Conservation (phyloP, 805 yeast species). For the Myxozyma neotropica region DNA sequence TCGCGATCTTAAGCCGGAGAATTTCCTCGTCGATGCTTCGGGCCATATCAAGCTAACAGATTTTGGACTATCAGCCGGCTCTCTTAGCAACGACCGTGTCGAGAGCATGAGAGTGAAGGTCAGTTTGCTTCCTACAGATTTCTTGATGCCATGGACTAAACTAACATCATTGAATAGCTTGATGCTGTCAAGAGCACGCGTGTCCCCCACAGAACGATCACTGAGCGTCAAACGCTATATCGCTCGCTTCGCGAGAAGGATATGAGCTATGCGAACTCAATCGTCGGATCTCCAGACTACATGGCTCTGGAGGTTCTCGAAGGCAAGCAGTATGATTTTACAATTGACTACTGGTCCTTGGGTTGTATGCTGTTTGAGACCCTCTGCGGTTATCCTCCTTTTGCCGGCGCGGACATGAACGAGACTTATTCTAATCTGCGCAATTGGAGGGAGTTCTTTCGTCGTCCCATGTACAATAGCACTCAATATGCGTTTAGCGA, state of each 20-base stretch:
- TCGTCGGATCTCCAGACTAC: slow-evolving; percentile 98
- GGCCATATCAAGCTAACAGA: slow-evolving; percentile 89
- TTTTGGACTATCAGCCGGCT: slow-evolving; percentile 96
- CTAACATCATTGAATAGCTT: slow-evolving; percentile 43
- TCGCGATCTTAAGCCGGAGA: slow-evolving; percentile 94
- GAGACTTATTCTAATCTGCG: slow-evolving; percentile 93
- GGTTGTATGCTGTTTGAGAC: slow-evolving; percentile 98
- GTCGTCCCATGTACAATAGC: slow-evolving; percentile 79
- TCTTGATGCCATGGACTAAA: too few relatives aligned
- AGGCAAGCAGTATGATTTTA: slow-evolving; percentile 90
- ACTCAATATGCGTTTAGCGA: slow-evolving; percentile 93
- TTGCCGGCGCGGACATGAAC: slow-evolving; percentile 88
- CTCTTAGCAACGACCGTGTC: slow-evolving; percentile 87
- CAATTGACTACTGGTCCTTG: slow-evolving; percentile 98
- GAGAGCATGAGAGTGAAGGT: slow-evolving; percentile 82
- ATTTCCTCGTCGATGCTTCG: slow-evolving; percentile 69
- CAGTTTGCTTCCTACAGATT: too few relatives aligned
- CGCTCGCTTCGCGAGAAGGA: slow-evolving; percentile 71
- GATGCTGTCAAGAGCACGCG: slow-evolving; percentile 70
- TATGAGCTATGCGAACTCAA: slow-evolving; percentile 86
- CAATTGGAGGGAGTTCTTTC: slow-evolving; percentile 85
- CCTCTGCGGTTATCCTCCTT: slow-evolving; percentile 95
- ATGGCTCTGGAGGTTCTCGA: slow-evolving; percentile 98
- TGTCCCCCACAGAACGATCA: slow-evolving; percentile 65
- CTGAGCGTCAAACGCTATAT: slow-evolving; percentile 85